These are phyloP conservation scores for Phytophthora lateralis DNA, from an alignment of 352 stramenopile genomes.

Conservation along the genomic window DNA sequence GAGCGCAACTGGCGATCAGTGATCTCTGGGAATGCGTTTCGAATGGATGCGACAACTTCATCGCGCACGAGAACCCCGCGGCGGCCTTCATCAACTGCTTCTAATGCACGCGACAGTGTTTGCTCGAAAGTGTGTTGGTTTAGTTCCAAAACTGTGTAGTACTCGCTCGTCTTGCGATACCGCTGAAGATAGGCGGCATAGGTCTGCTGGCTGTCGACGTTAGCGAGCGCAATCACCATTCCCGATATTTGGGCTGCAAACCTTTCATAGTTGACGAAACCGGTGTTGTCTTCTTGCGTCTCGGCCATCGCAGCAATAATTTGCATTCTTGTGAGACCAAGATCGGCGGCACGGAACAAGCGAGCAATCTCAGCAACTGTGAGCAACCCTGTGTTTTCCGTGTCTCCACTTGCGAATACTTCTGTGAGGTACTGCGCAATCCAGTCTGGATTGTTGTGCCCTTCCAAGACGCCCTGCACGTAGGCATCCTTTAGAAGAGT, in stretches of 20 bases:
- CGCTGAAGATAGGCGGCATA: conserved; percentile 60
- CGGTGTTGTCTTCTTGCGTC: conserved; percentile 76
- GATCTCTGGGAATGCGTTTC: conserved; percentile 70
- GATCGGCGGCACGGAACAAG: conserved; percentile 61
- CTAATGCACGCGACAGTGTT: conserved; percentile 61
- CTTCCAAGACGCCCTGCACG: conserved; percentile 59
- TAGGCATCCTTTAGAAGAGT: conserved; percentile 59
- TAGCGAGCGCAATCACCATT: conserved; percentile 73
- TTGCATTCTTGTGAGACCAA: conserved; percentile 80
- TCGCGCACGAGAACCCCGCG: conserved; percentile 58
- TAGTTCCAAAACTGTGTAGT: conserved; percentile 77
- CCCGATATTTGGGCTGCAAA: conserved; percentile 66
- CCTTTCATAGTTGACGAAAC: conserved; percentile 78
- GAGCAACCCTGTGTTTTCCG: conserved; percentile 63
- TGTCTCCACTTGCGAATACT: conserved; percentile 74
- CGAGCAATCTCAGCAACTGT: conserved; percentile 63
- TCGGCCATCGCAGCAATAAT: conserved; percentile 74
- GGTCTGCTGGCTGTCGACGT: conserved; percentile 69
- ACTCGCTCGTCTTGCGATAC: conserved; percentile 78
- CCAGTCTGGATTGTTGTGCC: conserved; percentile 66
- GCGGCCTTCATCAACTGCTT: conserved; percentile 68
- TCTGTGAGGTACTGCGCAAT: conserved; percentile 76
- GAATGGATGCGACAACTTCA: conserved; percentile 60
- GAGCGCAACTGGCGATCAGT: conserved; percentile 64
- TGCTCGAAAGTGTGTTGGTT: conserved; percentile 86